Evolutionary conservation across 2,329 filamentous ascomycete species (phyloP).

Genomic region (Hawksworthiomyces lignivorus): DNA sequence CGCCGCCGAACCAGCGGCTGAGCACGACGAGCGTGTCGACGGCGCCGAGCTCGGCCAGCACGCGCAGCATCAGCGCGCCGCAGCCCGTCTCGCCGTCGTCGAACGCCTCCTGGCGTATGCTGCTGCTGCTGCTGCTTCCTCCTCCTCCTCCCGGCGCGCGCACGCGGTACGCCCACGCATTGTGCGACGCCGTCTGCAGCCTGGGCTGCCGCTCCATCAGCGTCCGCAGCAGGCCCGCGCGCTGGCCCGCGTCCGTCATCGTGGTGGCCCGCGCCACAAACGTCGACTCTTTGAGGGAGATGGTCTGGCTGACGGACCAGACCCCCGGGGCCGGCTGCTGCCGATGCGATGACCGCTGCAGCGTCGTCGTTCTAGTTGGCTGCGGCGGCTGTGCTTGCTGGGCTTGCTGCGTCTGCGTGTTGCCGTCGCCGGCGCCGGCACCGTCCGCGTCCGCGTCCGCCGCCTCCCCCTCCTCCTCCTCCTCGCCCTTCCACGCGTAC

Average conservation of each 20-base stretch:
- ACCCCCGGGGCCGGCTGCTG: slow-evolving; percentile 15
- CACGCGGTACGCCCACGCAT: slow-evolving; percentile 46
- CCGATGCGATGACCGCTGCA: slow-evolving; percentile 8
- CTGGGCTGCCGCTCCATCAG: slow-evolving; percentile 41
- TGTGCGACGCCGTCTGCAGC: slow-evolving; percentile 49
- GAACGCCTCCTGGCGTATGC: slow-evolving; percentile 40
- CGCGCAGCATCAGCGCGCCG: slow-evolving; percentile 47
- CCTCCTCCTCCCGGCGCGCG: slow-evolving; percentile 10
- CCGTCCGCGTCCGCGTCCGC: slow-evolving; percentile 3
- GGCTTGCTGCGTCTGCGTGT: background rate
- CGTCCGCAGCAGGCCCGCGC: slow-evolving; percentile 35
- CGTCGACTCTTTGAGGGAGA: slow-evolving; percentile 46
- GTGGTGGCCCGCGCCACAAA: slow-evolving; percentile 48
- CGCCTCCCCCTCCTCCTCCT: slow-evolving; percentile 19
- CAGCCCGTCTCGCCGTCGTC: slow-evolving; percentile 57
- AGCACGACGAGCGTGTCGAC: slow-evolving; percentile 50
- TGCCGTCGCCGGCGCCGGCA: background rate
- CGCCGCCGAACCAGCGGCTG: slow-evolving; percentile 55
- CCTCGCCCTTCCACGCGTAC: slow-evolving; percentile 52
- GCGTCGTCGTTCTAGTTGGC: too few relatives aligned
- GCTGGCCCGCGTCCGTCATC: slow-evolving; percentile 31
- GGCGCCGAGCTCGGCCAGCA: slow-evolving; percentile 43
- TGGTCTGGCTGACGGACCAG: slow-evolving; percentile 45
- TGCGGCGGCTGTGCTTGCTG: slow-evolving; percentile 14
- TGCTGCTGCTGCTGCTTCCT: background rate